Percentiles rank a stretch among this genome's conserved stretches.
These are phyloP conservation scores for Sporisorium iseilematis-ciliati DNA, from an alignment of 1,284 basidiomycete genomes.

Conservation along the genomic window DNA sequence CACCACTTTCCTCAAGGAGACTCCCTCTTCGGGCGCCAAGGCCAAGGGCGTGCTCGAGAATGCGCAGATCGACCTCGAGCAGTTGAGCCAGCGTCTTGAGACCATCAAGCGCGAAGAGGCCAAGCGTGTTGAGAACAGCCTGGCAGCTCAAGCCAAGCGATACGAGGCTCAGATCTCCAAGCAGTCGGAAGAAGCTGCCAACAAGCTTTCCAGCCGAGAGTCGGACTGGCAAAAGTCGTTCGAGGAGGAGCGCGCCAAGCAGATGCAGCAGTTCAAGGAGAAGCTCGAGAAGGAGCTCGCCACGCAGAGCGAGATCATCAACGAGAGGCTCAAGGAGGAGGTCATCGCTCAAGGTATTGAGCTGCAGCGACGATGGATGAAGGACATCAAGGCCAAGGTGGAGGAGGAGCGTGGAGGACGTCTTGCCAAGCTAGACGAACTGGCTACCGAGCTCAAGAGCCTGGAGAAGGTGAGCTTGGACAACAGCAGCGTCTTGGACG, in stretches of 20 bases:
- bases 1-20: conserved; percentile 79
- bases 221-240: conserved; percentile 86
- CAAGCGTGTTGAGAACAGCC: conserved; percentile 79
- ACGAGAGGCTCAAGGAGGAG: conserved; percentile 86
- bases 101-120: conserved; percentile 85
- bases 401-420: conserved; percentile 96
- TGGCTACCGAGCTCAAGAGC: conserved; percentile 88
- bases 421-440: conserved; percentile 91
- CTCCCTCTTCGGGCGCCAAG: conserved; percentile 73
- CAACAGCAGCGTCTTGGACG: conserved; percentile 88
- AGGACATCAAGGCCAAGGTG: conserved; percentile 93
- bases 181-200: conserved; percentile 84
- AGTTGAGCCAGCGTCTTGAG: conserved; percentile 82
- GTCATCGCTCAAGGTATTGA: conserved; percentile 97
- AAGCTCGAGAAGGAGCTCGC: conserved; percentile 88
- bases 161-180: conserved; percentile 86
- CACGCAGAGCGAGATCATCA: conserved; percentile 91
- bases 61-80: conserved; percentile 81
- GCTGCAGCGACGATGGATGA: conserved; percentile 94
- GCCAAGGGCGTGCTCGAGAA: conserved; percentile 73
- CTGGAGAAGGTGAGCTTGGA: conserved; percentile 90
- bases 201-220: conserved; percentile 86
- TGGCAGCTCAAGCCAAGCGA: conserved; percentile 76
- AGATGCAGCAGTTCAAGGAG: conserved; percentile 84
- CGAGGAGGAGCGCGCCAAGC: conserved; percentile 81